phyloP scores from a whole-genome alignment of 305 asterid genomes.

The Coffea humblotiana region DNA sequence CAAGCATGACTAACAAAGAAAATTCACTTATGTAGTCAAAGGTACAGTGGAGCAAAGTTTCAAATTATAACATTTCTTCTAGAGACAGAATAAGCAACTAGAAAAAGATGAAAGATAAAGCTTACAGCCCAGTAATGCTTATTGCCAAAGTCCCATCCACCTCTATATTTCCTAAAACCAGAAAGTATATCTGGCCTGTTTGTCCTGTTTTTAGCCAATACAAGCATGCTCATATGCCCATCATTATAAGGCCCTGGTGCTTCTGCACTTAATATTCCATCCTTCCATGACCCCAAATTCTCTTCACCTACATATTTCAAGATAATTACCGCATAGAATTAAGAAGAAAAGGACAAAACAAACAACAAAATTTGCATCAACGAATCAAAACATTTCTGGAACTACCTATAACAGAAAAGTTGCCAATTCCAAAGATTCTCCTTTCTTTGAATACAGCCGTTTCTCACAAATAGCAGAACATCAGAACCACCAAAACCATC shows the following conservation, averaged over 20 bases:
- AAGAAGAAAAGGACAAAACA: not conserved
- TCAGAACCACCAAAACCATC: not conserved
- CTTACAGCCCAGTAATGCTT: constrained; percentile 98
- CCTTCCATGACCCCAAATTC: constrained; percentile 71
- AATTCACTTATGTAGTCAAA: not conserved
- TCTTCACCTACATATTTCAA: constrained; percentile 50
- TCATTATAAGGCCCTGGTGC: constrained; percentile 67
- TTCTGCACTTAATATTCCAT: constrained; percentile 53
- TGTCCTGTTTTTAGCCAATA: constrained; percentile 82
- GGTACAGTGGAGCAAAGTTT: not conserved
- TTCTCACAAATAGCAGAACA: not conserved
- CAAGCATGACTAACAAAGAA: not conserved
- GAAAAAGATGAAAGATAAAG: constrained; percentile 7
- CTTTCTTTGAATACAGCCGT: not conserved
- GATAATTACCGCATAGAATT: constrained; percentile 8
- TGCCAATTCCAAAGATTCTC: not conserved
- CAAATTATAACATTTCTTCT: not conserved
- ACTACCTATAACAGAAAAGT: not conserved
- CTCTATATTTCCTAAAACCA: constrained; percentile 71
- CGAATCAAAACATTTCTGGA: not conserved
- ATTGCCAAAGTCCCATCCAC: constrained; percentile 98
- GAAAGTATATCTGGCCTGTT: constrained; percentile 80
- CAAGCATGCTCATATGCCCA: constrained; percentile 46
- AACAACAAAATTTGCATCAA: constrained; percentile 12
- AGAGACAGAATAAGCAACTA: not conserved